Conservation (phyloP, 2,329 filamentous ascomycete genomes). For the Pseudovirgaria hyperparasitica region DNA sequence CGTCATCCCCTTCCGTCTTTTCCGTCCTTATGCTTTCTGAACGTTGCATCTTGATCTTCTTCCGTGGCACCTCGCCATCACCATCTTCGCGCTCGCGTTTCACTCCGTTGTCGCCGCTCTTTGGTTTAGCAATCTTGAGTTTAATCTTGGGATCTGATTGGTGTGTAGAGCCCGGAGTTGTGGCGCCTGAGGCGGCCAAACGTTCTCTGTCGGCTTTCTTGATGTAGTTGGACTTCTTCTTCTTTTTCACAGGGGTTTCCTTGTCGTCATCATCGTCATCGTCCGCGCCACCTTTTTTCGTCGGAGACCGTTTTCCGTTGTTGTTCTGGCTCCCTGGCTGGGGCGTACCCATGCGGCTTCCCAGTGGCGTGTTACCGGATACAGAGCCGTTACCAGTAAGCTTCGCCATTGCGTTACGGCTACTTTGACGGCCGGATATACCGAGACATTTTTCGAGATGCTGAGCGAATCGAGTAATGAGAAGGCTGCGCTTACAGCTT, state of each 20-base stretch:
- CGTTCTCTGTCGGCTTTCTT: slow-evolving; percentile 27
- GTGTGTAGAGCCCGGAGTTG: slow-evolving; percentile 2
- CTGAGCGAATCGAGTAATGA: slow-evolving; percentile 48
- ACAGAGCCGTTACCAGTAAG: slow-evolving; percentile 18
- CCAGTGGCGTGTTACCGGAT: slow-evolving; percentile 31
- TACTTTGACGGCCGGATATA: slow-evolving; percentile 39
- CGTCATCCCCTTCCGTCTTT: not conserved
- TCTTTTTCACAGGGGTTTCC: slow-evolving; percentile 32
- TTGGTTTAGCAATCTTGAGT: slow-evolving; percentile 18
- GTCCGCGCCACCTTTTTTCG: slow-evolving; percentile 17
- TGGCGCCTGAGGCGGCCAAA: slow-evolving; percentile 9
- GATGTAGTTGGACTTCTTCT: slow-evolving; percentile 34
- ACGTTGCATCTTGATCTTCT: slow-evolving; percentile 23
- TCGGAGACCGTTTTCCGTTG: slow-evolving; percentile 19
- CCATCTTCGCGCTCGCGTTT: slow-evolving; percentile 18
- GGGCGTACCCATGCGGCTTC: slow-evolving; percentile 29
- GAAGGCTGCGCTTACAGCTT: slow-evolving; percentile 47
- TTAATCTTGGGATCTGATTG: slow-evolving; percentile 17
- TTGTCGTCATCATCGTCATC: slow-evolving; percentile 27
- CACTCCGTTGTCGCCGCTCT: slow-evolving; percentile 10
- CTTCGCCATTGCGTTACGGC: slow-evolving; percentile 36
- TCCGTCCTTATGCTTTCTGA: slow-evolving; percentile 2
- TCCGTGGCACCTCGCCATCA: slow-evolving; percentile 18
- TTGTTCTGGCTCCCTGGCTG: slow-evolving; percentile 22
- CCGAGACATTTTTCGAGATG: slow-evolving; percentile 50